Base-by-base conservation (phyloP, 257 asterid genomes). In the Orobanche coerulescens region DNA sequence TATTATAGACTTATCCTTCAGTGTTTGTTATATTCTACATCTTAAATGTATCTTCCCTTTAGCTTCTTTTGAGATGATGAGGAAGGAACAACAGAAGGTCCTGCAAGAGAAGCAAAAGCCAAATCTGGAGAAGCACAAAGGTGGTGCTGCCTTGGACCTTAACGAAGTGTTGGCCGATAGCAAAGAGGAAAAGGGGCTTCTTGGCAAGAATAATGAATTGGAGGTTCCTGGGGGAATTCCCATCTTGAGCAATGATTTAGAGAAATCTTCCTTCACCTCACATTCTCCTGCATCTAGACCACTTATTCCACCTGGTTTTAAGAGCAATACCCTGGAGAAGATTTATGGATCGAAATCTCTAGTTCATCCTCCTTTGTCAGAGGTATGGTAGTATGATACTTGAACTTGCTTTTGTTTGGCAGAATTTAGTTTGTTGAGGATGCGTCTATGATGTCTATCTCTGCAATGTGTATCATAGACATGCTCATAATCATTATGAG, bases 1-100 rank as follows among this genome's bases (percentile, higher is more conserved):
- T 58, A 15, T 52, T 13, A 52, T 37, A n/a, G 55, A 28, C 23
- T 4, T 70, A 16, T 53, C 9, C 3, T 62, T 74, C 60, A 66
- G 30, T 52, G 9, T 42, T 54, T 19, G 25, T 63, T 61, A 36
- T 50, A 34, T 42, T 58, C 55, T 34, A 14, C 5, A 26, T 61
- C 67, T 5, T 47, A 68, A 37, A 46, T 61, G 26, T 18, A 43
- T 46, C 51, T 66, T 59, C 16, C 58, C 67, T 54, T 73, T 79
- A 93, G 99, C 81, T 67, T 72, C 97, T 68, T 93, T 93, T 79
- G 99, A 90, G 82, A 78, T 73, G 74, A 83, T 88, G 87, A 85
- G 99, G 76, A 90, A 87, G 78, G 99, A 90, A 69, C 99, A 93
- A 55, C 95, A 83, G 0, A 89, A 79, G 78, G 78, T 72, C 61